Percentiles rank a stretch among this genome's conserved stretches.
Evolutionary conservation across 1,284 basidiomycete species (phyloP).

Genomic region (Austroboletus olivaceoglutinosus): DNA sequence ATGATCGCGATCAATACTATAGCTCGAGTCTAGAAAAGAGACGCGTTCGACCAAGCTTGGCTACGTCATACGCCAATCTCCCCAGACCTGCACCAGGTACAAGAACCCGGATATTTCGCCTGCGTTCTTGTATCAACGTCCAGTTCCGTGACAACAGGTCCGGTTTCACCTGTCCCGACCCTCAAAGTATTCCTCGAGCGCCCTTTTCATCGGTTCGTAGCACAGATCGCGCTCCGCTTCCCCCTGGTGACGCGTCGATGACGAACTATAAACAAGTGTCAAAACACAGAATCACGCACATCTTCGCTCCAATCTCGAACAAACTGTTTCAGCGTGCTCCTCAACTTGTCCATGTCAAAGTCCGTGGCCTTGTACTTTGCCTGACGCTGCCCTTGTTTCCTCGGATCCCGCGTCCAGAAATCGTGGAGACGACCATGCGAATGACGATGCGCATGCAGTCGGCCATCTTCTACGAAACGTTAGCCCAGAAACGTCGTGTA

Average conservation of each 20-base stretch:
- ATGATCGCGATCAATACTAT: background rate
- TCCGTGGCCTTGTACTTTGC: slow-evolving; percentile 53
- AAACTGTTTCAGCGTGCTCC: slow-evolving; percentile 87
- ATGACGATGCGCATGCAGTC: slow-evolving; percentile 32
- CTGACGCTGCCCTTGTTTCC: slow-evolving; percentile 13
- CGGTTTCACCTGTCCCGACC: slow-evolving; percentile 52
- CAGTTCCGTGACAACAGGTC: background rate
- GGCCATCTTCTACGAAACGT: slow-evolving; percentile 19
- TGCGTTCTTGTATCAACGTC: slow-evolving; percentile 25
- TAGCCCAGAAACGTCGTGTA: background rate
- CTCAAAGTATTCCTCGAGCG: slow-evolving; percentile 64
- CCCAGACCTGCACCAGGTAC: slow-evolving; percentile 89
- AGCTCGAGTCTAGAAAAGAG: background rate
- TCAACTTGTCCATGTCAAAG: slow-evolving; percentile 81
- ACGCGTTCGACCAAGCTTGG: slow-evolving; percentile 61
- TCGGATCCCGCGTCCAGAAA: slow-evolving; percentile 27
- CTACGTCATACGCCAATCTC: slow-evolving; percentile 83
- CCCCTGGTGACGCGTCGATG: slow-evolving; percentile 49
- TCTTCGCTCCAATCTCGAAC: slow-evolving; percentile 89
- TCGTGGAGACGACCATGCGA: slow-evolving; percentile 22
- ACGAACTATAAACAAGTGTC: too few relatives aligned
- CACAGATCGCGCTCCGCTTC: slow-evolving; percentile 70
- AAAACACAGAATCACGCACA: slow-evolving; percentile 40
- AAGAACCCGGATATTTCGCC: slow-evolving; percentile 65
- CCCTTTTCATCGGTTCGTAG: slow-evolving; percentile 79